Conservation (phyloP, 1,284 basidiomycete genomes). For the Marasmius fiardii region DNA sequence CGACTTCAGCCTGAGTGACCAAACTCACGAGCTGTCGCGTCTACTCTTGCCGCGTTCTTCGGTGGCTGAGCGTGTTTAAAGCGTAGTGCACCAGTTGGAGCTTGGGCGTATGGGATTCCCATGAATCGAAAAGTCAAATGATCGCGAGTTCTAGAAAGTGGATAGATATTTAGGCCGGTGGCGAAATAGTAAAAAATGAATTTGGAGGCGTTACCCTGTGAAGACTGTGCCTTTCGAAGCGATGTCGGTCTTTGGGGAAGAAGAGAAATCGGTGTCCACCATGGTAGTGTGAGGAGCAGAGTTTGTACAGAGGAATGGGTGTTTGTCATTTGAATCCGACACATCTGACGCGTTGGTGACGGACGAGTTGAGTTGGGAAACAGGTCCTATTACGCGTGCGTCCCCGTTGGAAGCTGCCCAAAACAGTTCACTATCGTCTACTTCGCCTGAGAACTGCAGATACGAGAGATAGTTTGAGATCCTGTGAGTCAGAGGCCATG, state of each 20-base stretch:
- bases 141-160: constrained; percentile 14
- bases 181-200: too few species aligned
- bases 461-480: constrained; percentile 15
- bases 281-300: constrained; percentile 17
- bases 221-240: constrained; percentile 13
- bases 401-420: constrained; percentile 7
- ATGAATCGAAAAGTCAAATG: constrained; percentile 20
- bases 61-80: constrained; percentile 18
- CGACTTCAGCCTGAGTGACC: background rate
- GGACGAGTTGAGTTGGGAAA: background rate
- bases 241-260: constrained; percentile 13
- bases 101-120: constrained; percentile 20
- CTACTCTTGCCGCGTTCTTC: constrained; percentile 15
- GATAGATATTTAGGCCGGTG: too few species aligned
- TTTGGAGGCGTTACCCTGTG: constrained; percentile 15
- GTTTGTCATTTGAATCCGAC: background rate
- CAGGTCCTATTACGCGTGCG: background rate
- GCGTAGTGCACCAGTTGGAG: constrained; percentile 18
- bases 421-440: constrained; percentile 6
- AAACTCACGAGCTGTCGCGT: constrained; percentile 17
- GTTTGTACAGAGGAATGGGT: constrained; percentile 20
- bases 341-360: background rate
- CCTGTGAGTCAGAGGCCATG: background rate
- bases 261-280: constrained; percentile 19
- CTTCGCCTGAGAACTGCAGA: constrained; percentile 13